Base-by-base conservation (phyloP, 1,139 yeast genomes). In the Yamadazyma dushanensis region DNA sequence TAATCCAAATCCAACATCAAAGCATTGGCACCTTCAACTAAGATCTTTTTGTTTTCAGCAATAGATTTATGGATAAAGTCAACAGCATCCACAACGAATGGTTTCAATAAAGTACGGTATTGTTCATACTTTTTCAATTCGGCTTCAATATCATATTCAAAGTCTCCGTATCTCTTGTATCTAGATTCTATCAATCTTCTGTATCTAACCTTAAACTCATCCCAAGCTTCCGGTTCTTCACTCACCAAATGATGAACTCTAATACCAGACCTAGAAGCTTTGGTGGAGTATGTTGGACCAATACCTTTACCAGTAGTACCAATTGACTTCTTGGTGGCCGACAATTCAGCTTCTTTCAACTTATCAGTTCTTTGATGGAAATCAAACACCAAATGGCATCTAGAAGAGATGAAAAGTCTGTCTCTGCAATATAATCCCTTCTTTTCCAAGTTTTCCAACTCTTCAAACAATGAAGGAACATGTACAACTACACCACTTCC, bases 301-400 rank as follows among this genome's bases (percentile, higher is more conserved):
- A 92, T 92, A 66, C 99, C 99, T 63, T 94, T 92, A 57, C 97
- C 97, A 34, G 99, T 92, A 46, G 99, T 92, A 52, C 99, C 99
- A 56, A 92, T 92, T 30, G 95, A 81, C 67, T 88, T 89, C 61
- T 88, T 88, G 60, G 82, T 83, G 44, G 77, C 73, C 22, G 92
- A 81, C 39, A 94, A 76, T 64, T 92, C 98, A 36, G 86, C 83
- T 66, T 92, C 99, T 66, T 95, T 87, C 56, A 92, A 76, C 54
- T 90, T 92, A 60, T 92, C 99, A 35, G 95, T 88, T 60, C 94
- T 79, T 69, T 92, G 97, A 66, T 92, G 98, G 80, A 92, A 90
- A 62, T 90, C 97, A 59, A 92, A 92, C 32, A 92, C 98, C 53
- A 92, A 71, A 63, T 92, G 98, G 35, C 97, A 96, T 63, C 99